A percentile compares a stretch with the other conserved stretches of the same genome.
These are phyloP conservation scores for Heliamphora pulchella DNA, from an alignment of 179 eudicot genomes.

Conservation along the genomic window DNA sequence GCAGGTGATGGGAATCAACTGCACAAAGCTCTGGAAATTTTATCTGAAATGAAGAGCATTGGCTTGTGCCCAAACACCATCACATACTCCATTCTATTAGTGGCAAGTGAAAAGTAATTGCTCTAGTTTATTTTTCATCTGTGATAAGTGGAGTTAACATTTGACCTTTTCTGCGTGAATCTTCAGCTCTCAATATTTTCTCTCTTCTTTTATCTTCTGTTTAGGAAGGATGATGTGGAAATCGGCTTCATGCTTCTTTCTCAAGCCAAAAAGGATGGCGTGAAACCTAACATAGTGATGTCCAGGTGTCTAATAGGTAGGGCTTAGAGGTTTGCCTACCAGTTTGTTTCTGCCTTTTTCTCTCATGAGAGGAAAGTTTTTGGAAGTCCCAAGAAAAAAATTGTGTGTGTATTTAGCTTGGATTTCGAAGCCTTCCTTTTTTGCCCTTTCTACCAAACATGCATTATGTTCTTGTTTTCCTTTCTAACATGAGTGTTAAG, in stretches of 20 bases:
- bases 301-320: constrained; percentile 80
- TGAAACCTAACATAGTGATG: constrained; percentile 77
- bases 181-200: not conserved
- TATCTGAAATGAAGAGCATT: constrained; percentile 61
- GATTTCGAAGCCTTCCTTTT: not conserved
- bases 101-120: constrained; percentile 85
- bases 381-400: not conserved
- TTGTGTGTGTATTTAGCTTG: not conserved
- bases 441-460: not conserved
- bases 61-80: constrained; percentile 69
- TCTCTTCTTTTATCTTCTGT: constrained; percentile 22
- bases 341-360: not conserved
- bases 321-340: constrained; percentile 15
- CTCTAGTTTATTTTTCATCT: constrained; percentile 16
- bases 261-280: constrained; percentile 71
- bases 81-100: constrained; percentile 82
- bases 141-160: constrained; percentile 1
- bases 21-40: constrained; percentile 64
- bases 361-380: not conserved
- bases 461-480: not conserved
- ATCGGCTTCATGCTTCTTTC: constrained; percentile 66
- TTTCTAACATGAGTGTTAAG: not conserved
- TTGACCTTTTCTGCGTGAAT: constrained; percentile 3
- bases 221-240: constrained; percentile 77
- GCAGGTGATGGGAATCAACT: constrained; percentile 78